These are phyloP conservation scores for Scheffersomyces cryptocercus DNA, from an alignment of 1,139 yeast species.

Conservation along the genomic window DNA sequence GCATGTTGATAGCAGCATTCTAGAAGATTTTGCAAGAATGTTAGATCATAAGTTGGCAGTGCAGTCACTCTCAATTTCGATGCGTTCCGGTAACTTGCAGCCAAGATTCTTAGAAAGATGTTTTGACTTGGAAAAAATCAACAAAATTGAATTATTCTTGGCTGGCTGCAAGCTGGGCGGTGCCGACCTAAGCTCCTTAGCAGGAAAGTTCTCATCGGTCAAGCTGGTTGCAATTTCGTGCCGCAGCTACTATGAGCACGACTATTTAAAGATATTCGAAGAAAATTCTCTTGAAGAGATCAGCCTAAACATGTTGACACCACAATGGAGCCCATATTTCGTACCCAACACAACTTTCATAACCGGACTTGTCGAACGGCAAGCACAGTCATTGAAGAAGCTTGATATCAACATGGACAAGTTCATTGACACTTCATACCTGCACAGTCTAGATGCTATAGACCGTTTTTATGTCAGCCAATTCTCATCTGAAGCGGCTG, in stretches of 20 bases:
- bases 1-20: background rate
- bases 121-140: background rate
- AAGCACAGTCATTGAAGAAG: too few species aligned
- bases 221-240: background rate
- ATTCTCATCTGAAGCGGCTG: too few species aligned
- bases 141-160: background rate
- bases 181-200: too few species aligned
- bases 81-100: background rate
- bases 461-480: too few species aligned
- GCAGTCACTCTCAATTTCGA: background rate
- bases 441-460: too few species aligned
- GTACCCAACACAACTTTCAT: too few species aligned
- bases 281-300: background rate
- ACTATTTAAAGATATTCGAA: background rate
- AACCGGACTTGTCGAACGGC: too few species aligned
- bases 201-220: slow-evolving; percentile 2
- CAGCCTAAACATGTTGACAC: background rate
- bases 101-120: background rate
- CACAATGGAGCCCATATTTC: too few species aligned
- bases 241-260: background rate
- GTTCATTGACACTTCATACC: too few species aligned
- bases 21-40: background rate
- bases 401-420: too few species aligned
- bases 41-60: background rate
- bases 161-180: too few species aligned